Base-by-base conservation (phyloP, 2,329 filamentous ascomycete species). In the Scedosporium dehoogii region DNA sequence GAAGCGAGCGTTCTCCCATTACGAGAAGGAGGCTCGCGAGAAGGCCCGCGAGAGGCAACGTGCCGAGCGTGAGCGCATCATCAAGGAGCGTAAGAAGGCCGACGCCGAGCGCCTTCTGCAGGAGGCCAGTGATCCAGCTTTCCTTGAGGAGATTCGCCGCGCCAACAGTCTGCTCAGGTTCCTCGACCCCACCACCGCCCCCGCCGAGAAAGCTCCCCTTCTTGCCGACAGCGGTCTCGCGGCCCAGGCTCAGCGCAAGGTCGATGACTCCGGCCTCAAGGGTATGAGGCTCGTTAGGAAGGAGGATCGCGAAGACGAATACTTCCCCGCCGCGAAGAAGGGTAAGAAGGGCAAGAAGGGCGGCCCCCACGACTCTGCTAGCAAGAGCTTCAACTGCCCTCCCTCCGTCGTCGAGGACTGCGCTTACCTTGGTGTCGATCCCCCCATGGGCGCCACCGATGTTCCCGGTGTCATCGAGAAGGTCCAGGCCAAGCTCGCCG, bases 401-500 rank as follows among this genome's bases (percentile, higher is more conserved):
- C 89, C 94, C 59, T 91, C 92, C 64, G 88, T 97, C 68, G 91
- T 99, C 58, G 92, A 97, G 76, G 90, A 96, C 75, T 89, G 96
- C 67, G 81, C 85, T 68, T 89, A 89, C 75, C 83, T 97, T 73
- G 88, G 88, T 69, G 85, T 97, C 68, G 88, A 96, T 64, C 90
- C 93, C 60, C 94, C 94, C 38, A 91, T 93, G 83, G 90, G 86
- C 75, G 85, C 91, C 71, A 82, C 86, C 62, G 93, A 96, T 70
- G 87, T 97, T 14, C 86, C 92, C 27, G 80, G 80, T 64, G 85
- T 89, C 14, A 79, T 91, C 57, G 92, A 97, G 80, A 93, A 96
- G 81, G 85, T 97, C 70, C 92, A 93, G 78, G 90, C 86, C 72
- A 97, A 97, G 85, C 82, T 97, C 60, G 86, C 86, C 33, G 82